These are phyloP conservation scores for Taiwanofungus camphoratus DNA, from an alignment of 1,284 basidiomycete species.

Conservation along the genomic window DNA sequence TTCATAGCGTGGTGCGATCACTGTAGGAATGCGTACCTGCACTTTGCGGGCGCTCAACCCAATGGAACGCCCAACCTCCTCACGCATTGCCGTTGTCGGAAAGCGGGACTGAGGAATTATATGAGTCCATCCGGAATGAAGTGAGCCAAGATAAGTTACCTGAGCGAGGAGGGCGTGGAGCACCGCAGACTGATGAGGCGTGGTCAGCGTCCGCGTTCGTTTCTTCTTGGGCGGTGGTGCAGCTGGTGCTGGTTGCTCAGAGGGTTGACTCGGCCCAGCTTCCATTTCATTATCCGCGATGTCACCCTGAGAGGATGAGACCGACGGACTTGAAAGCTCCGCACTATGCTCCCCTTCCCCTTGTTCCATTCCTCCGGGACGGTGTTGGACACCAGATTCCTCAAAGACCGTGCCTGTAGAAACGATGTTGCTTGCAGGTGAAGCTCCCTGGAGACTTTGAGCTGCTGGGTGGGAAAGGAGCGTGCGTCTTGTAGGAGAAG, in stretches of 20 bases:
- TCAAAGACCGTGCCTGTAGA: slow-evolving; percentile 9
- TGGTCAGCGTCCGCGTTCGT: slow-evolving; percentile 75
- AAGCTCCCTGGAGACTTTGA: slow-evolving; percentile 13
- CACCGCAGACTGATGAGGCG: slow-evolving; percentile 77
- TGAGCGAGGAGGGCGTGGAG: slow-evolving; percentile 75
- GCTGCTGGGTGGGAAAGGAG: slow-evolving; percentile 14
- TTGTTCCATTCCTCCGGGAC: slow-evolving; percentile 13
- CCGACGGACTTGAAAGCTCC: slow-evolving; percentile 27
- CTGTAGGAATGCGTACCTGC: slow-evolving; percentile 50
- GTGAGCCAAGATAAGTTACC: slow-evolving; percentile 35
- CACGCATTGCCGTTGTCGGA: slow-evolving; percentile 77
- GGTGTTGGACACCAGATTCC: slow-evolving; percentile 8
- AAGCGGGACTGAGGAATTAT: slow-evolving; percentile 62
- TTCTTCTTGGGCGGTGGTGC: slow-evolving; percentile 58
- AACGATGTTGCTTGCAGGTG: slow-evolving; percentile 12
- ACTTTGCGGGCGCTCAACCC: slow-evolving; percentile 82
- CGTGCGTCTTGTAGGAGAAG: slow-evolving; percentile 15
- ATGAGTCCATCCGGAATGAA: slow-evolving; percentile 1
- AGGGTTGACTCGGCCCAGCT: slow-evolving; percentile 22
- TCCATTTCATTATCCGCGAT: slow-evolving; percentile 30
- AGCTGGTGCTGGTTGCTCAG: slow-evolving; percentile 16
- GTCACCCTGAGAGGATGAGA: slow-evolving; percentile 30
- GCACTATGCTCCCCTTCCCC: slow-evolving; percentile 10
- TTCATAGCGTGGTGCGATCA: slow-evolving; percentile 8
- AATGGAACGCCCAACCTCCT: slow-evolving; percentile 78